A percentile compares a stretch with the other conserved stretches of the same genome.
Evolutionary conservation across 2,329 filamentous ascomycete species (phyloP).

Genomic region (Botryosphaeria dothidea): DNA sequence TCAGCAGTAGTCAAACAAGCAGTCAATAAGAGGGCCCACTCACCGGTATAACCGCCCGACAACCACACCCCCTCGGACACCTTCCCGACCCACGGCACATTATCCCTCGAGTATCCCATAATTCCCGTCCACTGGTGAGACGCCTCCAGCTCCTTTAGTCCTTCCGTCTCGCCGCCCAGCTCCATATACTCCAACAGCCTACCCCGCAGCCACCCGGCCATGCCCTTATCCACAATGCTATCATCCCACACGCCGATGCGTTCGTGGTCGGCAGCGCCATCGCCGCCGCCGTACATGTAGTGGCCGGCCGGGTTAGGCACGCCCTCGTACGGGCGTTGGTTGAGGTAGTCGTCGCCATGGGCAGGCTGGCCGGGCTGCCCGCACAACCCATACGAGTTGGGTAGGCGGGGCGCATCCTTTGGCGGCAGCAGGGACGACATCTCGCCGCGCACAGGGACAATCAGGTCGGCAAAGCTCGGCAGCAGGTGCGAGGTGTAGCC

Average conservation of each 20-base stretch:
- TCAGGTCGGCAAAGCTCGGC: slow-evolving; percentile 67
- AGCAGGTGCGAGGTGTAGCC: slow-evolving; percentile 78
- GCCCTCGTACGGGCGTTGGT: slow-evolving; percentile 61
- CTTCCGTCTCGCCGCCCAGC: slow-evolving; percentile 37
- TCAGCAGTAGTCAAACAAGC: neutral
- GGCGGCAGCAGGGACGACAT: slow-evolving; percentile 67
- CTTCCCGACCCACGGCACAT: slow-evolving; percentile 68
- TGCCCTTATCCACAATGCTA: slow-evolving; percentile 55
- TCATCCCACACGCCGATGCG: slow-evolving; percentile 63
- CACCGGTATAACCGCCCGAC: slow-evolving; percentile 64
- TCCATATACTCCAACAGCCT: slow-evolving; percentile 41
- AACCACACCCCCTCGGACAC: slow-evolving; percentile 67
- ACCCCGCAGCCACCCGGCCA: slow-evolving; percentile 58
- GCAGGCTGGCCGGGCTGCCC: slow-evolving; percentile 48
- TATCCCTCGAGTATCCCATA: slow-evolving; percentile 73
- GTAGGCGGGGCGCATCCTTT: slow-evolving; percentile 43
- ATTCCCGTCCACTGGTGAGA: slow-evolving; percentile 70
- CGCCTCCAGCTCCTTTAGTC: slow-evolving; percentile 47
- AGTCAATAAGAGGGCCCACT: slow-evolving; percentile 28
- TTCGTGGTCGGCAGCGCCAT: slow-evolving; percentile 50
- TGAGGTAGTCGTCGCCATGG: slow-evolving; percentile 69
- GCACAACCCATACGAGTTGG: slow-evolving; percentile 66
- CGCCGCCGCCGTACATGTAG: slow-evolving; percentile 72
- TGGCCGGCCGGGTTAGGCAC: slow-evolving; percentile 44
- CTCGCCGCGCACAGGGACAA: slow-evolving; percentile 76